phyloP scores from a whole-genome alignment of 148 eudicot species.

The Silene latifolia region DNA sequence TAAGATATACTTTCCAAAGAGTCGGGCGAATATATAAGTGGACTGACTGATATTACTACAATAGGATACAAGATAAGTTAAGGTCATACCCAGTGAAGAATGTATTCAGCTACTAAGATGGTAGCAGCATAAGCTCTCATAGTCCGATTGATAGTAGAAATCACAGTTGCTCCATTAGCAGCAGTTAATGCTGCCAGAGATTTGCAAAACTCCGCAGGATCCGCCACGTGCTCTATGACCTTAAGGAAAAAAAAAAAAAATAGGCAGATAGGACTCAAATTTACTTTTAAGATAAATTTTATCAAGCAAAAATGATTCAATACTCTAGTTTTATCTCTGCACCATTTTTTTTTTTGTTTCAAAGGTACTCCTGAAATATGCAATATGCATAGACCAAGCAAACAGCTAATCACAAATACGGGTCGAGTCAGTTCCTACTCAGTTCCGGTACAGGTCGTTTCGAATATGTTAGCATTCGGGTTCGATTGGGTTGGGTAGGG shows the following conservation, averaged over 20 bases:
- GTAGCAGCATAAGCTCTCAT: slow-evolving; percentile 85
- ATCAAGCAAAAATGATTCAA: neutral
- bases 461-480: neutral
- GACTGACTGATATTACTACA: neutral
- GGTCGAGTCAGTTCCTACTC: too few species aligned
- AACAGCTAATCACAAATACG: too few species aligned
- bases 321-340: neutral
- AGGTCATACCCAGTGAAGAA: slow-evolving; percentile 77
- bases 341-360: neutral
- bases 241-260: slow-evolving; percentile 19
- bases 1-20: too few species aligned
- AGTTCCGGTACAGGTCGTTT: neutral
- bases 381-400: too few species aligned
- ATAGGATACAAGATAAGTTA: neutral
- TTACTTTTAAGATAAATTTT: neutral
- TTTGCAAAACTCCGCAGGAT: slow-evolving; percentile 89
- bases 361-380: neutral
- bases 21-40: neutral
- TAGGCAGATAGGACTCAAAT: neutral
- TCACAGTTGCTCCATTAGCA: slow-evolving; percentile 72
- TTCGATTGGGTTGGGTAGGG: neutral
- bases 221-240: slow-evolving; percentile 95
- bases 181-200: slow-evolving; percentile 71
- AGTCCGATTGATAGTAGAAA: slow-evolving; percentile 86
- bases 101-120: slow-evolving; percentile 68